Evolutionary conservation across 2,329 filamentous ascomycete genomes (phyloP).

Genomic region (Cladophialophora chaetospira): DNA sequence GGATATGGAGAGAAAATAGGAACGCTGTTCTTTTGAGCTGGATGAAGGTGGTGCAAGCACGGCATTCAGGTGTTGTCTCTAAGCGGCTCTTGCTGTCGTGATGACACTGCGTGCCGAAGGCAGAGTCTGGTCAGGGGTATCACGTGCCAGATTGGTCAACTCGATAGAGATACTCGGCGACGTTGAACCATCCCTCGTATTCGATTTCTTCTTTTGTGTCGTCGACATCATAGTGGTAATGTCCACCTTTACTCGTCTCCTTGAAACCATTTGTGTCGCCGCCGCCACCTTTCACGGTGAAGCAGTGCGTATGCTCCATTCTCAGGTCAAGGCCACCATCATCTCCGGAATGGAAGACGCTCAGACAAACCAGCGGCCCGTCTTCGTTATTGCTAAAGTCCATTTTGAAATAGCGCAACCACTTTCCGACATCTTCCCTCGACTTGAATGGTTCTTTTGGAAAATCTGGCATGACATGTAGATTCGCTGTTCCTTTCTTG

Average conservation of each 20-base stretch:
- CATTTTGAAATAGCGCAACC: slow-evolving; percentile 45
- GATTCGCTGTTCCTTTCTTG: slow-evolving; percentile 40
- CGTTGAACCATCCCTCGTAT: slow-evolving; percentile 52
- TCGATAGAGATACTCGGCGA: slow-evolving; percentile 45
- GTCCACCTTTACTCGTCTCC: slow-evolving; percentile 40
- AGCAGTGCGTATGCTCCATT: slow-evolving; percentile 54
- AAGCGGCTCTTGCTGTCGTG: no score
- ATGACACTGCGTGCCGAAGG: no score
- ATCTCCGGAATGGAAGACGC: slow-evolving; percentile 48
- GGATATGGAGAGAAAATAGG: no score
- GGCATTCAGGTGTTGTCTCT: no score
- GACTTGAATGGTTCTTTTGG: slow-evolving; percentile 38
- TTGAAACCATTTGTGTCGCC: neutral
- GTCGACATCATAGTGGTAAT: slow-evolving; percentile 48
- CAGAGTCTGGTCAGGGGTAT: neutral
- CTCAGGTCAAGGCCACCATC: slow-evolving; percentile 43
- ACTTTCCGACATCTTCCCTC: slow-evolving; percentile 38
- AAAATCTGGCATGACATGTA: slow-evolving; percentile 53
- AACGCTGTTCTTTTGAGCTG: no score
- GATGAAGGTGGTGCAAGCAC: no score
- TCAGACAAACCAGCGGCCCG: slow-evolving; percentile 44
- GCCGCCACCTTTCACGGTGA: slow-evolving; percentile 33
- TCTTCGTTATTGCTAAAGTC: slow-evolving; percentile 16
- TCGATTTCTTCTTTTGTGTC: slow-evolving; percentile 41
- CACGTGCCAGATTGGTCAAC: slow-evolving; percentile 37